These are phyloP conservation scores for Globisporangium cylindrosporum DNA, from an alignment of 352 stramenopile species.

Conservation along the genomic window DNA sequence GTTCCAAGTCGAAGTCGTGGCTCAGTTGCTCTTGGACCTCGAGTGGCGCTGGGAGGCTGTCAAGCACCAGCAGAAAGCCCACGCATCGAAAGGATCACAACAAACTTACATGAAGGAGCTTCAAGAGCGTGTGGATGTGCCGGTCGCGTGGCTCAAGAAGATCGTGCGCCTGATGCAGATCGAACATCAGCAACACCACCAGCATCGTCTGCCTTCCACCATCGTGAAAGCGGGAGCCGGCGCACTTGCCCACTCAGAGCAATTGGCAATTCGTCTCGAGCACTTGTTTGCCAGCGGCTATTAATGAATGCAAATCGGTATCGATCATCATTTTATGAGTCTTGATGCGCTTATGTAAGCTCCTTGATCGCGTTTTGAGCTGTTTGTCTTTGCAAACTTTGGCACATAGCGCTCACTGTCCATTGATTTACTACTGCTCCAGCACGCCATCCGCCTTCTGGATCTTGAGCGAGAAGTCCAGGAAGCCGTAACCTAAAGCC, in stretches of 20 bases:
- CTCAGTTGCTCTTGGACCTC: conserved; percentile 45
- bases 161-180: conserved; percentile 53
- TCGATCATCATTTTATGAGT: not conserved
- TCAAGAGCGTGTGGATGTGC: conserved; percentile 10
- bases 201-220: not conserved
- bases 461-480: conserved; percentile 99
- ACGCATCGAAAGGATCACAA: not conserved
- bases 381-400: not conserved
- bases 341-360: not conserved
- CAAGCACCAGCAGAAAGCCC: not conserved
- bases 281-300: not conserved
- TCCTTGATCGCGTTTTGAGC: not conserved
- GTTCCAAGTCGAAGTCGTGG: conserved; percentile 56
- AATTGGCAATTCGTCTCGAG: conserved; percentile 1
- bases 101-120: conserved; percentile 4
- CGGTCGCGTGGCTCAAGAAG: conserved; percentile 47
- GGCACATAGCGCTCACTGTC: not conserved
- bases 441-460: conserved; percentile 75
- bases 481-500: conserved; percentile 81
- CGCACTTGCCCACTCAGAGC: not conserved
- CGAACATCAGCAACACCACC: conserved; percentile 13
- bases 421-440: conserved; percentile 25
- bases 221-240: not conserved
- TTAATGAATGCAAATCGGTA: not conserved
- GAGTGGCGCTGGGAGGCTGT: conserved; percentile 36